phyloP scores from a whole-genome alignment of 495 filamentous ascomycete genomes.

The Aspergillus homomorphus region DNA sequence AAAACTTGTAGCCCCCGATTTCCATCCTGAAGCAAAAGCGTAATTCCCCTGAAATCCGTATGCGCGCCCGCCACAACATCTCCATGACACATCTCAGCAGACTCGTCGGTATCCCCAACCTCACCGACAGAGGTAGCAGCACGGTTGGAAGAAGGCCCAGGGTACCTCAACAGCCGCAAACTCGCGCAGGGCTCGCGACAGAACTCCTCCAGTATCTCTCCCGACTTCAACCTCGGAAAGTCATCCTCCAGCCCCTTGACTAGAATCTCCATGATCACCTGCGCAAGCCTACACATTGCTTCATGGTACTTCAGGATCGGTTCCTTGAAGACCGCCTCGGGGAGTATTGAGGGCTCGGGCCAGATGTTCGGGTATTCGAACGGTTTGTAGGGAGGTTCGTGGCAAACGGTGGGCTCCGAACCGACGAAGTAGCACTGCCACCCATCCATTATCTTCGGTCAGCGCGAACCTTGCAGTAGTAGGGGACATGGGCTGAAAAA shows the following conservation, averaged over 20 bases:
- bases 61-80: conserved; percentile 45
- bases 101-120: conserved; percentile 3
- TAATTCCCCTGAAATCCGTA: conserved; percentile 50
- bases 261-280: conserved; percentile 39
- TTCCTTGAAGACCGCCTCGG: too few relatives aligned
- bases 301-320: too few relatives aligned
- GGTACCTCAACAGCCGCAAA: conserved; percentile 46
- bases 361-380: too few relatives aligned
- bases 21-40: conserved; percentile 43
- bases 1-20: conserved; percentile 43
- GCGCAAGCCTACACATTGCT: conserved; percentile 18
- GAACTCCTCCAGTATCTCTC: conserved; percentile 39
- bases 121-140: conserved; percentile 23
- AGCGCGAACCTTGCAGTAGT: too few relatives aligned
- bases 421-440: too few relatives aligned
- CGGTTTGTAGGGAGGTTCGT: too few relatives aligned
- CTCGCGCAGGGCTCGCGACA: conserved; percentile 30
- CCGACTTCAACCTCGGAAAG: too few relatives aligned
- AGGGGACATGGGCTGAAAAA: too few relatives aligned
- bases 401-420: too few relatives aligned
- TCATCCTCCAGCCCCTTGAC: conserved; percentile 32
- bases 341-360: too few relatives aligned
- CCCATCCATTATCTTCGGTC: too few relatives aligned
- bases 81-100: background rate
- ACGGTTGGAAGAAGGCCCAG: conserved; percentile 42